Evolutionary conservation across 1,284 basidiomycete species (phyloP).

Genomic region (Pseudozyma hubeiensis): DNA sequence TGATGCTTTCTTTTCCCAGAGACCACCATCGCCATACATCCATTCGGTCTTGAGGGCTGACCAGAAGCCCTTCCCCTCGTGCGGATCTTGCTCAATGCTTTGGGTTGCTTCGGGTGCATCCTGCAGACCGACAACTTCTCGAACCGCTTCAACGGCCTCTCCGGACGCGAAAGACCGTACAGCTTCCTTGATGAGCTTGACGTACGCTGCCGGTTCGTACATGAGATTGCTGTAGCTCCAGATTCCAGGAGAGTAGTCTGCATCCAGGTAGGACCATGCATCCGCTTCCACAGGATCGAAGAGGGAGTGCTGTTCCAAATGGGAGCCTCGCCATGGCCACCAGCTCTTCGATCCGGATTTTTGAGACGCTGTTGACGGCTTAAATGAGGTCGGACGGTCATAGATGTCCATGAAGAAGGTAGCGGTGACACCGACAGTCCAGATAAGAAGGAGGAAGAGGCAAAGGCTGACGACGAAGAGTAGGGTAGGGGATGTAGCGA

Average conservation of each 20-base stretch:
- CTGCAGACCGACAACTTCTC: slow-evolving; percentile 30
- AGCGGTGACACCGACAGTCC: slow-evolving; percentile 41
- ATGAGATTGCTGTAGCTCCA: slow-evolving; percentile 39
- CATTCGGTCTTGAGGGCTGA: slow-evolving; percentile 43
- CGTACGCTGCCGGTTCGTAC: slow-evolving; percentile 47
- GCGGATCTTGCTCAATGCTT: neutral
- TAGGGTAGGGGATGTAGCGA: slow-evolving; percentile 47
- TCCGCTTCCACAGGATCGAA: slow-evolving; percentile 11
- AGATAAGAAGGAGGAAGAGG: slow-evolving; percentile 48
- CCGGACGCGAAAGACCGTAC: slow-evolving; percentile 49
- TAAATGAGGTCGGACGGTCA: slow-evolving; percentile 13
- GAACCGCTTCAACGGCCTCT: slow-evolving; percentile 34
- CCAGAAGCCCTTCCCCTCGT: slow-evolving; percentile 34
- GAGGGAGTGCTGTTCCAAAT: neutral
- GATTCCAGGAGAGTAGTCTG: slow-evolving; percentile 20
- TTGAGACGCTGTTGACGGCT: neutral
- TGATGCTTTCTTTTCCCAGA: slow-evolving; percentile 27
- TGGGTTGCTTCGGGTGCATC: slow-evolving; percentile 1
- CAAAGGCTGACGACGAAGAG: slow-evolving; percentile 47
- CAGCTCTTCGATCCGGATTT: slow-evolving; percentile 12
- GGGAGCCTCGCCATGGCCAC: slow-evolving; percentile 34
- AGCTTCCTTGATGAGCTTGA: slow-evolving; percentile 46
- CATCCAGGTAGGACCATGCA: slow-evolving; percentile 38
- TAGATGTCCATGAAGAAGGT: slow-evolving; percentile 41
- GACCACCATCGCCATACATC: slow-evolving; percentile 50